Evolutionary conservation across 345 rosid genomes (phyloP).

Genomic region (Balakata baccata): DNA sequence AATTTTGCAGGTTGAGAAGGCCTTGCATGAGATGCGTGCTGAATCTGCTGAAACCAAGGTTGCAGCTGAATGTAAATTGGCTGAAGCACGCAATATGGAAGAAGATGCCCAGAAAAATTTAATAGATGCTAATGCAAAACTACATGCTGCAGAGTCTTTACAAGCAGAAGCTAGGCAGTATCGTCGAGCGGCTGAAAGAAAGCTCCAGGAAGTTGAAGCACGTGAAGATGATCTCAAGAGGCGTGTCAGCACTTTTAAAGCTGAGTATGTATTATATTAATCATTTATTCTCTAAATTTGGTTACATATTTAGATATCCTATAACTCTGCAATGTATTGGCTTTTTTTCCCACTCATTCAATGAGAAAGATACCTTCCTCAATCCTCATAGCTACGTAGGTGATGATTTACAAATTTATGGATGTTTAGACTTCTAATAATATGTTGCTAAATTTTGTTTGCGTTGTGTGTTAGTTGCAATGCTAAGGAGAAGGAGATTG

Average conservation of each 20-base stretch:
- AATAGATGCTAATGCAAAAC: conserved; percentile 58
- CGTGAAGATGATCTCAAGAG: conserved; percentile 80
- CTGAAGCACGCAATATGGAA: conserved; percentile 62
- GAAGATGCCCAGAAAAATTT: conserved; percentile 69
- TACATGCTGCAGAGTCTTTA: conserved; percentile 62
- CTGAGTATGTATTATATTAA: conserved; percentile 53
- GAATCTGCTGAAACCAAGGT: conserved; percentile 91
- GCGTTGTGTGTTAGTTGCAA: conserved; percentile 54
- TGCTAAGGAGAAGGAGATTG: conserved; percentile 67
- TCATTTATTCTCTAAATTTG: too few relatives aligned
- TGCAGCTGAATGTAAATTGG: conserved; percentile 60
- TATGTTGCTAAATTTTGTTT: conserved; percentile 10
- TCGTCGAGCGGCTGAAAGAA: conserved; percentile 80
- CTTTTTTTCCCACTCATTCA: not conserved
- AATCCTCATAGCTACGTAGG: not conserved
- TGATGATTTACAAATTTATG: not conserved
- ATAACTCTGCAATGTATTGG: not conserved
- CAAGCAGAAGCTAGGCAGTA: conserved; percentile 66
- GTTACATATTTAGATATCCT: not conserved
- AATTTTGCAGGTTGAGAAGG: conserved; percentile 69
- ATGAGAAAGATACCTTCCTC: not conserved
- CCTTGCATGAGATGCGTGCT: conserved; percentile 92
- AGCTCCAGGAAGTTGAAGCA: conserved; percentile 72
- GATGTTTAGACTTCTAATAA: not conserved
- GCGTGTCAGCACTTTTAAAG: conserved; percentile 55